phyloP scores from a whole-genome alignment of 495 filamentous ascomycete species.

The Xylaria grammica region DNA sequence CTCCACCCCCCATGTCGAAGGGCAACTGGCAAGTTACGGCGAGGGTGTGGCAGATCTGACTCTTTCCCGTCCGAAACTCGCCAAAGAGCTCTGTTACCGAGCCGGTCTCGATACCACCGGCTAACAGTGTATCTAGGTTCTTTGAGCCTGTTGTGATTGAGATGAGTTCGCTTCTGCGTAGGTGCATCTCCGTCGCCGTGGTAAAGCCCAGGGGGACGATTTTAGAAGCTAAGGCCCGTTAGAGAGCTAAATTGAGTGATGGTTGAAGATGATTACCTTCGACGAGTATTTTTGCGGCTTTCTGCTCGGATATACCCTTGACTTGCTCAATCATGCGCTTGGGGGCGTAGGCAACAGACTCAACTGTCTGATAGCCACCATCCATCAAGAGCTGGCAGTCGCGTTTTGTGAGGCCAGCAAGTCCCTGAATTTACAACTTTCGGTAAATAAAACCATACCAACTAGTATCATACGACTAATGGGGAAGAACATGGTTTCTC shows the following conservation, averaged over 20 bases:
- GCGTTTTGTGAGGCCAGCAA: conserved; percentile 85
- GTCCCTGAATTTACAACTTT: conserved; percentile 56
- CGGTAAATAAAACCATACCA: conserved; percentile 3
- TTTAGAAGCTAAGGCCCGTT: conserved; percentile 72
- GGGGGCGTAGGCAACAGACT: conserved; percentile 94
- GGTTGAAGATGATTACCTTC: conserved; percentile 65
- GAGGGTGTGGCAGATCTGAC: conserved; percentile 97
- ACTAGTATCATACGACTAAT: background rate
- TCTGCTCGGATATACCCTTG: conserved; percentile 96
- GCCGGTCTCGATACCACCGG: conserved; percentile 93
- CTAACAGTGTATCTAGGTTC: conserved; percentile 91
- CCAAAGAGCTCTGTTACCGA: conserved; percentile 99
- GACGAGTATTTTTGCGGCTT: conserved; percentile 89
- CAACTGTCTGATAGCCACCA: conserved; percentile 92
- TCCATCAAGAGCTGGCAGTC: conserved; percentile 93
- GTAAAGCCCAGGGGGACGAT: conserved; percentile 98
- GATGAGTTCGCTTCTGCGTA: conserved; percentile 91
- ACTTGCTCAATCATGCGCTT: conserved; percentile 86
- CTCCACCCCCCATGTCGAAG: conserved; percentile 98
- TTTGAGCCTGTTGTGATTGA: conserved; percentile 98
- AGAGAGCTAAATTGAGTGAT: conserved; percentile 12
- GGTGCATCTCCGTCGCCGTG: conserved; percentile 99
- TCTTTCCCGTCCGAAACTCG: conserved; percentile 97
- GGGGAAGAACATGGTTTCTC: conserved; percentile 22
- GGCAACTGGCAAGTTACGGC: conserved; percentile 97